Conservation (phyloP, 148 eudicot genomes). For the Talinum fruticosum region DNA sequence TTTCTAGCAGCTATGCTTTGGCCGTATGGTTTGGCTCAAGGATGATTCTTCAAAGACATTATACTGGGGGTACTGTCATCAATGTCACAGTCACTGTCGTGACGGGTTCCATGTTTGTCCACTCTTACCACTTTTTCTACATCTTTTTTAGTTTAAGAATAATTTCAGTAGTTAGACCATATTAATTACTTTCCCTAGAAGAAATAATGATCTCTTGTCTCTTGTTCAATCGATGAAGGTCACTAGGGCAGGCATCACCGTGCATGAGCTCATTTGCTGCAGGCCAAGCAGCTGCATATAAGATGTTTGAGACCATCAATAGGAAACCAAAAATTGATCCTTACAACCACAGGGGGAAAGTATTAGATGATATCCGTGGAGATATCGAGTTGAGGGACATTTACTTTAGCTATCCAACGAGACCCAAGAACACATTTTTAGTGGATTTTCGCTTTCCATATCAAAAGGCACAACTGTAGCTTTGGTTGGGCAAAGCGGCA, state of each 20-base stretch:
- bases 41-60: slow-evolving; percentile 2
- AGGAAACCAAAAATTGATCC: slow-evolving; percentile 55
- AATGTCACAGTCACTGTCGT: background rate
- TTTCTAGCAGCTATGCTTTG: background rate
- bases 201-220: background rate
- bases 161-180: background rate
- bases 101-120: slow-evolving; percentile 2
- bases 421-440: slow-evolving; percentile 49
- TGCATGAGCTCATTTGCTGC: slow-evolving; percentile 47
- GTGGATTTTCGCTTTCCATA: slow-evolving; percentile 44
- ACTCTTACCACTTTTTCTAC: background rate
- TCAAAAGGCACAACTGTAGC: slow-evolving; percentile 54
- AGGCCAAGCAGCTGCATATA: slow-evolving; percentile 57
- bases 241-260: slow-evolving; percentile 50
- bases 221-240: slow-evolving; percentile 28
- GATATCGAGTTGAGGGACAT: slow-evolving; percentile 53
- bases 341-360: slow-evolving; percentile 40
- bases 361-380: slow-evolving; percentile 47
- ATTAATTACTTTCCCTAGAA: background rate
- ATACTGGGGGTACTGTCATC: slow-evolving; percentile 3
- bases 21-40: slow-evolving; percentile 1
- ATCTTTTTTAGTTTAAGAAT: too few species aligned
- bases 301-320: slow-evolving; percentile 60
- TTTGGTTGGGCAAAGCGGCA: slow-evolving; percentile 63
- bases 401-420: slow-evolving; percentile 54